A percentile compares a stretch with the other conserved stretches of the same genome.
phyloP scores from a whole-genome alignment of 495 filamentous ascomycete species.

The Bombardia bombarda region DNA sequence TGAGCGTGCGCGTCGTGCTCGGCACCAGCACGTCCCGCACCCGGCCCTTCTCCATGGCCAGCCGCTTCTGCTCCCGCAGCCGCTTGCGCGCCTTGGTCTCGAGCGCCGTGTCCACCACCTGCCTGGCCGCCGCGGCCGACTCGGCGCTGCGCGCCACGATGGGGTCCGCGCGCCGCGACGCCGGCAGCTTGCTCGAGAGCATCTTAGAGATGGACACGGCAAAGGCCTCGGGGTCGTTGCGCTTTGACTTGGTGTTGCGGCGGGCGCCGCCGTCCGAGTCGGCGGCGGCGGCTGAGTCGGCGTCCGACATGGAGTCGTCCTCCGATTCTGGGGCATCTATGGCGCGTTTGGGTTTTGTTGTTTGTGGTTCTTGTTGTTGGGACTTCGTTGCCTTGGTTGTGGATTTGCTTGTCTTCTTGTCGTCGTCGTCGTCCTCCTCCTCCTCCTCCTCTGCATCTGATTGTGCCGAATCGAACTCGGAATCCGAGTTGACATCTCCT shows the following conservation, averaged over 20 bases:
- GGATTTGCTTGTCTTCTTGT: slow-evolving; percentile 8
- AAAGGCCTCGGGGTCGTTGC: slow-evolving; percentile 86
- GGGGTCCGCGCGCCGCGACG: slow-evolving; percentile 72
- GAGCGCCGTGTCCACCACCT: slow-evolving; percentile 64
- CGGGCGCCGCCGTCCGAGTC: slow-evolving; percentile 17
- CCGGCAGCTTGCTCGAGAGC: slow-evolving; percentile 75
- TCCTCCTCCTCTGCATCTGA: background rate
- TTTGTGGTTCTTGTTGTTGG: slow-evolving; percentile 10
- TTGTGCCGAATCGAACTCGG: slow-evolving; percentile 32
- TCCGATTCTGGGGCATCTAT: slow-evolving; percentile 27
- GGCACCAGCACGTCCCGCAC: slow-evolving; percentile 70
- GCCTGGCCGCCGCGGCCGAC: slow-evolving; percentile 56
- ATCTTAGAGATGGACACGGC: slow-evolving; percentile 88
- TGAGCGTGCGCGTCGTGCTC: slow-evolving; percentile 30
- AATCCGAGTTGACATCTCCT: slow-evolving; percentile 27
- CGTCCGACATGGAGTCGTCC: slow-evolving; percentile 22
- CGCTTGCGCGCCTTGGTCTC: slow-evolving; percentile 72
- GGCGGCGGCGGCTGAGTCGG: slow-evolving; percentile 25
- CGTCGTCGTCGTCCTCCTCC: background rate
- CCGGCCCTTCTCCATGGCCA: slow-evolving; percentile 76
- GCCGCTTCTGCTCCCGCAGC: slow-evolving; percentile 71
- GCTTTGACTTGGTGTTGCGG: slow-evolving; percentile 50
- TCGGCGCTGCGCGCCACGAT: slow-evolving; percentile 71
- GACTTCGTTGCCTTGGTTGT: slow-evolving; percentile 5
- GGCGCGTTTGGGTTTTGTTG: slow-evolving; percentile 13